Base-by-base conservation (phyloP, 805 yeast genomes). In the Suhomyces faveliae region DNA sequence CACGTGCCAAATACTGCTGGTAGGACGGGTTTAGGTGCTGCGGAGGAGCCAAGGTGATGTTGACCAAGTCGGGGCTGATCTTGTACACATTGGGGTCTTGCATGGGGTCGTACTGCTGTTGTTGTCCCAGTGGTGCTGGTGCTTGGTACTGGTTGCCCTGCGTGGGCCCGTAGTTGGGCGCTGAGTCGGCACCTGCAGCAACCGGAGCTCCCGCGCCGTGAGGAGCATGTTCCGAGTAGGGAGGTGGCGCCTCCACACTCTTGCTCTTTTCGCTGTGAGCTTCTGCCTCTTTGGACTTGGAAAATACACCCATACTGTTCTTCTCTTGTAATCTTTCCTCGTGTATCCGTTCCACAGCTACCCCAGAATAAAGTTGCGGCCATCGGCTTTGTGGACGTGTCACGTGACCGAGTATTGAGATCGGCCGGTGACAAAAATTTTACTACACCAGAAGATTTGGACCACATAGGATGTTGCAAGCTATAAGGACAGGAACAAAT, bases 31-130 rank as follows among this genome's bases (percentile, higher is more conserved):
- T 59, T 30, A 70, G 54, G 42, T 67, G 65, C 37, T 61, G 60
- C 13, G 72, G 71, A 23, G 67, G 66, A 3, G 76, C 69, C 45
- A 57, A 60, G 1, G 71, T 55, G 20, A 72, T 72, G 52, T 72
- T 67, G n/a, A 69, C 71, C 47, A 55, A 49, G 23, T 55, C 65
- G 8, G 74, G 72, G 4, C 66, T 52, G 4, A 70, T 65, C 27
- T 57, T 57, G 41, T 62, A 62, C 4, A 61, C 66, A 44, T 63
- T 60, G 5, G 66, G 67, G 33, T 43, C 46, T n/a, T 43, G 40
- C 39, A 22, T 11, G 6, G 42, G 46, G 25, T 49, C 33, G 35
- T 30, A 40, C 12, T 15, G 35, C 15, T 17, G 45, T 8, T 10
- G 21, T 20, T 3, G 2, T 10, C 20, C 40, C 19, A 25, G 10